A percentile compares a stretch with the other conserved stretches of the same genome.
Conservation (phyloP, 306 rosid species). For the Vigna nakashimae region DNA sequence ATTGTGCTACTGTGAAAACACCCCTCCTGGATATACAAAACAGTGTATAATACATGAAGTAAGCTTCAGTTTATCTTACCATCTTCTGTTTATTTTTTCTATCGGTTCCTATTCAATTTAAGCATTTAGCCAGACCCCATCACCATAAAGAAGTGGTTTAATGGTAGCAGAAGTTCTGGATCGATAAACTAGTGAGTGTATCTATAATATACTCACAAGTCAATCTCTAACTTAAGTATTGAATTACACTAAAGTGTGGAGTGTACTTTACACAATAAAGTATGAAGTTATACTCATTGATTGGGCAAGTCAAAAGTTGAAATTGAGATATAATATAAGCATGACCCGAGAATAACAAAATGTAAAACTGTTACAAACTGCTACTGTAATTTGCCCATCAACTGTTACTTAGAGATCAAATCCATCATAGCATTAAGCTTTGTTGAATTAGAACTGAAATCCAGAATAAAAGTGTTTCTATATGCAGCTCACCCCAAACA, state of each 20-base stretch:
- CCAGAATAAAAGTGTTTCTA: conserved; percentile 22
- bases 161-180: conserved; percentile 11
- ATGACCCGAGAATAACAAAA: not conserved
- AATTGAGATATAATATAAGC: not conserved
- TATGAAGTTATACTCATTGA: not conserved
- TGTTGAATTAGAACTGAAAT: not conserved
- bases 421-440: not conserved
- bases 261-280: not conserved
- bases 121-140: not conserved
- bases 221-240: not conserved
- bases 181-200: not conserved
- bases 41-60: not conserved
- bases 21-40: conserved; percentile 1
- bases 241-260: not conserved
- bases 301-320: not conserved
- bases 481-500: not conserved
- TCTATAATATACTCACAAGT: conserved; percentile 17
- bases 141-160: not conserved
- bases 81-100: not conserved
- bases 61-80: not conserved
- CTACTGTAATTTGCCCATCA: not conserved
- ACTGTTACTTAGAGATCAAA: not conserved
- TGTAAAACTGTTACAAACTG: not conserved
- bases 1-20: conserved; percentile 11
- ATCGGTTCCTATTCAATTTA: conserved; percentile 5